These are phyloP conservation scores for Lasiodiplodia hormozganensis DNA, from an alignment of 2,329 filamentous ascomycete species.

Conservation along the genomic window DNA sequence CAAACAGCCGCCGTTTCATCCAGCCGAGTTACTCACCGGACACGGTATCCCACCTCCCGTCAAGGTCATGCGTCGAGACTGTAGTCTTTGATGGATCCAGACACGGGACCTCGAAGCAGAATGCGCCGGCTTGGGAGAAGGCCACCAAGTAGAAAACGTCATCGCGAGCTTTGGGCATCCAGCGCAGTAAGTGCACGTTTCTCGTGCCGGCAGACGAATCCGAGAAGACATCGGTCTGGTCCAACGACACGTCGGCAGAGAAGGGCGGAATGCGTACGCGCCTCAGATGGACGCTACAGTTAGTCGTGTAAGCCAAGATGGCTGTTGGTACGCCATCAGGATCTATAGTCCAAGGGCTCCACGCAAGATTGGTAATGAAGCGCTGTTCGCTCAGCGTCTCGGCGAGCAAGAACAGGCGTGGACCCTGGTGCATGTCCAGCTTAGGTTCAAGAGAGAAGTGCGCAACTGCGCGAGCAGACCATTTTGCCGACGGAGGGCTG, in stretches of 20 bases:
- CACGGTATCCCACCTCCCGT: slow-evolving; percentile 51
- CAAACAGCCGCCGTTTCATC: neutral
- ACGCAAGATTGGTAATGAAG: slow-evolving; percentile 45
- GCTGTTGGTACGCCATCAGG: slow-evolving; percentile 35
- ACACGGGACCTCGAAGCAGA: slow-evolving; percentile 37
- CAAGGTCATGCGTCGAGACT: slow-evolving; percentile 41
- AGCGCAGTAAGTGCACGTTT: slow-evolving; percentile 14
- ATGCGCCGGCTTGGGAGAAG: slow-evolving; percentile 41
- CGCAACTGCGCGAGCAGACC: slow-evolving; percentile 40
- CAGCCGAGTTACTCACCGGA: slow-evolving; percentile 38
- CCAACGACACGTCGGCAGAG: slow-evolving; percentile 1
- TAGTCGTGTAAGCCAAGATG: slow-evolving; percentile 46
- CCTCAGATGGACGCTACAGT: slow-evolving; percentile 32
- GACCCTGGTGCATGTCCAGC: neutral
- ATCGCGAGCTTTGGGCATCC: slow-evolving; percentile 10
- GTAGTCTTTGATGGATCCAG: slow-evolving; percentile 37
- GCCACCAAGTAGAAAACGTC: slow-evolving; percentile 39
- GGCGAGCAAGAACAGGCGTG: slow-evolving; percentile 35
- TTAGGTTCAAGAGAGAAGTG: slow-evolving; percentile 33
- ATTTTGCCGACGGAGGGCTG: slow-evolving; percentile 30
- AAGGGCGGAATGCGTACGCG: slow-evolving; percentile 12
- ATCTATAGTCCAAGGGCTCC: slow-evolving; percentile 47
- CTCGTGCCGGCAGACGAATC: slow-evolving; percentile 7
- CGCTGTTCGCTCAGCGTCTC: slow-evolving; percentile 42
- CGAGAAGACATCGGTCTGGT: neutral